Conservation (phyloP, 2,329 filamentous ascomycete species). For the Fusarium fujikuroi region DNA sequence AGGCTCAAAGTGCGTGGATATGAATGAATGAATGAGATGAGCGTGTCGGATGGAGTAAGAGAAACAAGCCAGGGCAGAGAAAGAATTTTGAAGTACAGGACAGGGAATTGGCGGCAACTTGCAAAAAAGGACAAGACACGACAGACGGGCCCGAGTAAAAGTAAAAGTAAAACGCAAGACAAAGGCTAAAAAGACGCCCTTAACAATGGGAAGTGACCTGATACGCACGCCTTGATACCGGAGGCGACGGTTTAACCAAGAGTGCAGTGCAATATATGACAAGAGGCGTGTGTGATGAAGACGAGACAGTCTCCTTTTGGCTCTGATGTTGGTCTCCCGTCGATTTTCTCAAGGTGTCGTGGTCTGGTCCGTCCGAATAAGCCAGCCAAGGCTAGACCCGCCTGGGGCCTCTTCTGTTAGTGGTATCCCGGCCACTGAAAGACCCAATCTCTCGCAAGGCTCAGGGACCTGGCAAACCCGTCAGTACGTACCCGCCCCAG, state of each 20-base stretch:
- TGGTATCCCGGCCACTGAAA: constrained; percentile 35
- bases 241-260: constrained; percentile 10
- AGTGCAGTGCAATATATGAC: constrained; percentile 31
- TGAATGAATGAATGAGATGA: constrained; percentile 35
- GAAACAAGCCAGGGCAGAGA: constrained; percentile 43
- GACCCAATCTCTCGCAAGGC: constrained; percentile 24
- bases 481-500: constrained; percentile 41
- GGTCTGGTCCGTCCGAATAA: constrained; percentile 51
- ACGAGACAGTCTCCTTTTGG: constrained; percentile 47
- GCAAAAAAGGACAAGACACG: constrained; percentile 29
- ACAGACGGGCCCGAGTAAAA: constrained; percentile 2
- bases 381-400: constrained; percentile 43
- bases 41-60: constrained; percentile 48
- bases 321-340: constrained; percentile 48
- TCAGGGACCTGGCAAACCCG: constrained; percentile 15
- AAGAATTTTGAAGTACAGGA: constrained; percentile 48
- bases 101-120: constrained; percentile 41
- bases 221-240: neutral
- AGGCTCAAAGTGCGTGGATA: constrained; percentile 37
- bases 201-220: constrained; percentile 7
- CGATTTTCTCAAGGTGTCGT: constrained; percentile 54
- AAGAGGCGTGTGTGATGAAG: constrained; percentile 40
- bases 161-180: constrained; percentile 24
- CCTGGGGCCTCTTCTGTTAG: constrained; percentile 35
- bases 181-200: constrained; percentile 11